Conservation (phyloP, 2,329 filamentous ascomycete species). For the Penicillium paneum region DNA sequence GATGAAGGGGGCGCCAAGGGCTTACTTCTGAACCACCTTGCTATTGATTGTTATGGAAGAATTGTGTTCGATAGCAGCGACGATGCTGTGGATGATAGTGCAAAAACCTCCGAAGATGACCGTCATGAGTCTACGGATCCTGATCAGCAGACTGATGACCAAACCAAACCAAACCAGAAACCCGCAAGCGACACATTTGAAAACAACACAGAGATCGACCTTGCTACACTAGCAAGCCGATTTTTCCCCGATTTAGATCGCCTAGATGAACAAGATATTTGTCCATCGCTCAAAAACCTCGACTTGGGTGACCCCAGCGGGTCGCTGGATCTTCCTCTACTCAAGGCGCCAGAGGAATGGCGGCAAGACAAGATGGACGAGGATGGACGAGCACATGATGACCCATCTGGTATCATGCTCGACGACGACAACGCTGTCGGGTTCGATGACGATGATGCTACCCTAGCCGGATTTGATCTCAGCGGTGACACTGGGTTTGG, state of each 20-base stretch:
- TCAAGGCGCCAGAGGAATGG: slow-evolving; percentile 87
- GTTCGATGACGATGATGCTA: slow-evolving; percentile 74
- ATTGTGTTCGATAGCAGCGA: slow-evolving; percentile 99
- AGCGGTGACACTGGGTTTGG: slow-evolving; percentile 77
- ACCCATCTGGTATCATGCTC: slow-evolving; percentile 76
- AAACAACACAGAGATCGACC: slow-evolving; percentile 71
- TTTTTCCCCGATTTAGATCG: slow-evolving; percentile 80
- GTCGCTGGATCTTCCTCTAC: slow-evolving; percentile 83
- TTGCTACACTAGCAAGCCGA: slow-evolving; percentile 67
- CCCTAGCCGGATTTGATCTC: slow-evolving; percentile 67
- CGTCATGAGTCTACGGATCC: slow-evolving; percentile 46
- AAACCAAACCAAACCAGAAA: slow-evolving; percentile 30
- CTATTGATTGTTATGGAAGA: slow-evolving; percentile 84
- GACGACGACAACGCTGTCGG: slow-evolving; percentile 82
- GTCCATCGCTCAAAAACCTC: slow-evolving; percentile 90
- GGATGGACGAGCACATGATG: slow-evolving; percentile 53
- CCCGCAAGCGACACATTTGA: slow-evolving; percentile 37
- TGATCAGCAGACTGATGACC: slow-evolving; percentile 48
- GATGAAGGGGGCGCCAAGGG: slow-evolving; percentile 97
- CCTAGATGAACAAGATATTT: slow-evolving; percentile 85
- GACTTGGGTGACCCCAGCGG: slow-evolving; percentile 83
- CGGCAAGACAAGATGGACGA: slow-evolving; percentile 62
- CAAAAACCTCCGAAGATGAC: slow-evolving; percentile 37
- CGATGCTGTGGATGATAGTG: slow-evolving; percentile 60
- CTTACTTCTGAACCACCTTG: slow-evolving; percentile 89